Percentiles rank a stretch among this genome's conserved stretches.
Conservation (phyloP, 1,284 basidiomycete genomes). For the Puccinia hordei region DNA sequence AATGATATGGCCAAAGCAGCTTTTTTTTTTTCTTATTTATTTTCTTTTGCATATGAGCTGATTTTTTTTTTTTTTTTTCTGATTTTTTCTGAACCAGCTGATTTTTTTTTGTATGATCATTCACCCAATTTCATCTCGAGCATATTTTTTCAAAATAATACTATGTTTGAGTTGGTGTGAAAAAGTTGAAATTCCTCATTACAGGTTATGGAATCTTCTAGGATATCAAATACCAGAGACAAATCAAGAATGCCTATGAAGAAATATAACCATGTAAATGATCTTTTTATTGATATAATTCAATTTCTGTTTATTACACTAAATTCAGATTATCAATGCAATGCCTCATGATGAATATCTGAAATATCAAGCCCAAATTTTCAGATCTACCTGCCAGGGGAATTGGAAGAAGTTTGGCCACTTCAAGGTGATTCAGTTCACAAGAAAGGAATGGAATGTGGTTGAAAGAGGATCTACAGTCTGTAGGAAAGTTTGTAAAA, state of each 20-base stretch:
- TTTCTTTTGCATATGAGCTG: no score
- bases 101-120: constrained; percentile 1
- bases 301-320: neutral
- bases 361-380: constrained; percentile 14
- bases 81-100: neutral
- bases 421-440: constrained; percentile 18
- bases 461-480: constrained; percentile 7
- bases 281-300: neutral
- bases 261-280: constrained; percentile 4
- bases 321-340: neutral
- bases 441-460: constrained; percentile 3
- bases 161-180: neutral
- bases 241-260: neutral
- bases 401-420: neutral
- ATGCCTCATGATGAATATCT: no score
- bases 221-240: constrained; percentile 25
- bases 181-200: neutral
- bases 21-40: no score
- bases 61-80: neutral
- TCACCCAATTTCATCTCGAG: neutral
- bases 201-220: constrained; percentile 14
- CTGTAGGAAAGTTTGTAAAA: no score
- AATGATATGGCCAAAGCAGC: neutral
- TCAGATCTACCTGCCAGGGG: neutral
- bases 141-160: neutral